phyloP scores from a whole-genome alignment of 1,284 basidiomycete species.

The Thecaphora thlaspeos region DNA sequence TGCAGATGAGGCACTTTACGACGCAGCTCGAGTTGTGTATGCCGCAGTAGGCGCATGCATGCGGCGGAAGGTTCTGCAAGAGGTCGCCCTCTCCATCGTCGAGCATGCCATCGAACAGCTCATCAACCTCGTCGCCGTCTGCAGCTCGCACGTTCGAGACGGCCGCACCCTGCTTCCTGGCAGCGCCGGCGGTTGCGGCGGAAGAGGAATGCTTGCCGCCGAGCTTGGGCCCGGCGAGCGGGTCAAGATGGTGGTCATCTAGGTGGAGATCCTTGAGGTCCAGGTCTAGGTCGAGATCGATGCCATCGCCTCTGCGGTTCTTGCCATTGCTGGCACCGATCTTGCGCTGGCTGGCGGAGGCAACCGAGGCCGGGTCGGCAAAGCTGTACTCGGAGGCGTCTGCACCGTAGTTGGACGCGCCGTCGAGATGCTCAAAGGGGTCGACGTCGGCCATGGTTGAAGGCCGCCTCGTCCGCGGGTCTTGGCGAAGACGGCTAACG shows the following conservation, averaged over 20 bases:
- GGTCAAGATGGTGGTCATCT: conserved; percentile 25
- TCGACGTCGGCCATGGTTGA: conserved; percentile 31
- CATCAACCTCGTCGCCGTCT: background rate
- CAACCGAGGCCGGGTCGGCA: conserved; percentile 7
- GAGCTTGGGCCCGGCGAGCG: too few species aligned
- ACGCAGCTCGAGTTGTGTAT: conserved; percentile 96
- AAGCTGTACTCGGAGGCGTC: conserved; percentile 36
- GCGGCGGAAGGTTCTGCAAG: conserved; percentile 28
- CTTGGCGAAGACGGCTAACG: background rate
- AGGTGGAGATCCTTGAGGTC: conserved; percentile 45
- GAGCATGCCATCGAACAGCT: conserved; percentile 9
- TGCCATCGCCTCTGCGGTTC: background rate
- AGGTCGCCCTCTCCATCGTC: conserved; percentile 11
- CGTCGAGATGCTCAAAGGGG: conserved; percentile 48
- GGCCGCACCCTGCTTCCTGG: too few species aligned
- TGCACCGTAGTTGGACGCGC: conserved; percentile 35
- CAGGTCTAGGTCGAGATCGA: conserved; percentile 38
- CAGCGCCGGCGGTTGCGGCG: too few species aligned
- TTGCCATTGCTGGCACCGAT: background rate
- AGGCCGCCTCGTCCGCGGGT: background rate
- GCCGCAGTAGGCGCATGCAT: conserved; percentile 73
- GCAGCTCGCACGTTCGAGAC: background rate
- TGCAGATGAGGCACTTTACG: conserved; percentile 91
- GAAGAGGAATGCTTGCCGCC: too few species aligned
- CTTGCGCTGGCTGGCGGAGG: background rate